Evolutionary conservation across 2,329 filamentous ascomycete species (phyloP), one percentile per base, ranked within the genome.

Genomic region (Colletotrichum agaves): DNA sequence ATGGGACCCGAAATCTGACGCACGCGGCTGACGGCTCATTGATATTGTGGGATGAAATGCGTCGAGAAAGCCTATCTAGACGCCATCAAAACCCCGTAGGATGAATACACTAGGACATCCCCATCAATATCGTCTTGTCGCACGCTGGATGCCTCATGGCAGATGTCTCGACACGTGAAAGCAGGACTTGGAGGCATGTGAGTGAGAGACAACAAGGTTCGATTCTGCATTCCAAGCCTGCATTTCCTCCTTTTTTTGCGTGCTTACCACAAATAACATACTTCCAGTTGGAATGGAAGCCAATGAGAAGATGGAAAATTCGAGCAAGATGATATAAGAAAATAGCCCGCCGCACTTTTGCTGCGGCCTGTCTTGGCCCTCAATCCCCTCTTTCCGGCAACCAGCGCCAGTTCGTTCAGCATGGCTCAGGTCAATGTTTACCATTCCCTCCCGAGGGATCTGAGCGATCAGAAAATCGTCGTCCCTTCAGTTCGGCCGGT

Each of bases 391-490:
- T 31, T 56, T n/a, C 3, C 43, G 52, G 17, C 17, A 31, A n/a
- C 11, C 15, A 31, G 31, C 35, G 15, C n/a, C 13, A 13, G 19
- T 6, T n/a, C 15, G 2, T 43, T 13, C 12, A 49, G 10, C n/a
- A 61, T 61, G 58, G 19, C 58, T 1, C 15, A 27, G 31, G 58
- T 61, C 58, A 61, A 52, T 35, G 58, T 61, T 15, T 61, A 61
- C 12, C 58, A 61, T 47, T 61, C 58, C 58, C 58, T 61, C 23
- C 58, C 58, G 13, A 61, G 23, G 58, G 58, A 61, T 35, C 46
- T 61, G 35, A 52, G 58, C 58, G 37, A 61, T 17, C 58, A 61
- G 35, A 61, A 61, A 23, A n/a, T 61, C n/a, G 46, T 61, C 21
- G 46, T 21, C 5, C 13, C 21, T 5, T 31, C 58, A 10, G 17